phyloP scores from a whole-genome alignment of 2,329 filamentous ascomycete species.

The Aureobasidium sp. region DNA sequence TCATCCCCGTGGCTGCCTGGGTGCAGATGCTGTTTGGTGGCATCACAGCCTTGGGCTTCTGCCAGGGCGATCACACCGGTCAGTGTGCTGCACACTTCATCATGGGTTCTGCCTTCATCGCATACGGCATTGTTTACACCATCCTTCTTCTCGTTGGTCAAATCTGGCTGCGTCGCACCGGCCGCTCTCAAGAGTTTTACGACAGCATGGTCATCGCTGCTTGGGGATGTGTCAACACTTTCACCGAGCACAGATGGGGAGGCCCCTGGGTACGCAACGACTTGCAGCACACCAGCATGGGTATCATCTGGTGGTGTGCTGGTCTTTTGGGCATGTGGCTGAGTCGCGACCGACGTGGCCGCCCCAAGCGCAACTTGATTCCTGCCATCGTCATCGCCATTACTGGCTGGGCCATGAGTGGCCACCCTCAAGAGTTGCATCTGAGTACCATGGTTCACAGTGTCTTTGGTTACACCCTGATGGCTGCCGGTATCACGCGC shows the following conservation, averaged over 20 bases:
- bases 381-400: slow-evolving; percentile 84
- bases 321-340: slow-evolving; percentile 89
- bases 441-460: slow-evolving; percentile 81
- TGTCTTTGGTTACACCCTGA: slow-evolving; percentile 89
- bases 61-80: slow-evolving; percentile 74
- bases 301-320: slow-evolving; percentile 96
- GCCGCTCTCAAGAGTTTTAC: slow-evolving; percentile 92
- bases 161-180: slow-evolving; percentile 70
- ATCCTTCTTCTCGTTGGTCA: slow-evolving; percentile 84
- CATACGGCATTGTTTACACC: slow-evolving; percentile 79
- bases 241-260: slow-evolving; percentile 95
- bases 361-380: slow-evolving; percentile 85
- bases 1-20: slow-evolving; percentile 81
- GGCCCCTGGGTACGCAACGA: slow-evolving; percentile 83
- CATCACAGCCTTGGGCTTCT: slow-evolving; percentile 87
- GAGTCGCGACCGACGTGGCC: slow-evolving; percentile 70
- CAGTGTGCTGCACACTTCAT: slow-evolving; percentile 97
- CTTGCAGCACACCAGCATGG: slow-evolving; percentile 98
- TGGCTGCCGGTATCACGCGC: slow-evolving; percentile 74
- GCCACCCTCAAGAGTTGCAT: slow-evolving; percentile 74
- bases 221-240: slow-evolving; percentile 97
- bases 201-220: slow-evolving; percentile 83
- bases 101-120: slow-evolving; percentile 96
- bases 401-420: slow-evolving; percentile 93
- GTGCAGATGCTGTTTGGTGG: slow-evolving; percentile 93